Conservation (phyloP, 345 rosid genomes). For the Lepidium sativum region DNA sequence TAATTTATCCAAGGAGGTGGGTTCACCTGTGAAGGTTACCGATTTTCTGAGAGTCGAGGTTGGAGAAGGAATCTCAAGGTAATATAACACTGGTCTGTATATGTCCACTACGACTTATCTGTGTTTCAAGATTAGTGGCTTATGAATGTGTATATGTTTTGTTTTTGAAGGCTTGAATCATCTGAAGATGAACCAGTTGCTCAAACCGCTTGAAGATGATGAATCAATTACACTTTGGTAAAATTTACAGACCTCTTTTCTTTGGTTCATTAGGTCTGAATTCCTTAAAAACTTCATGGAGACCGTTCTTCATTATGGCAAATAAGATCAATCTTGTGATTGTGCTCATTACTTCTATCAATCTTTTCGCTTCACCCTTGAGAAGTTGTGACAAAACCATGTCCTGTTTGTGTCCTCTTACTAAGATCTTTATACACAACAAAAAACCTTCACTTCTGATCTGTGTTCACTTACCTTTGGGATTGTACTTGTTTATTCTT, state of each 20-base stretch:
- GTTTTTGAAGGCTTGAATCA: slow-evolving; percentile 23
- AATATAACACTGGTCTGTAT: background rate
- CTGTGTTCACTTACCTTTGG: background rate
- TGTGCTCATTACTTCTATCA: background rate
- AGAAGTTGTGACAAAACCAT: background rate
- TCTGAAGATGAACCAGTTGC: slow-evolving; percentile 23
- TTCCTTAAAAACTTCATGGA: background rate
- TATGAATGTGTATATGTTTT: background rate
- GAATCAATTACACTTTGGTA: background rate
- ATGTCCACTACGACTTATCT: background rate
- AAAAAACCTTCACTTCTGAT: background rate
- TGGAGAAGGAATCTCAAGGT: slow-evolving; percentile 97
- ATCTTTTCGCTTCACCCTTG: background rate
- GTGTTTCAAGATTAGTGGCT: background rate
- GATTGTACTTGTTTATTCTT: background rate
- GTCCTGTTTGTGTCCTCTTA: background rate
- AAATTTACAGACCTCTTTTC: background rate
- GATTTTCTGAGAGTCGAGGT: slow-evolving; percentile 87
- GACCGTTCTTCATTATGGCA: background rate
- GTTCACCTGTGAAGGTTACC: slow-evolving; percentile 68
- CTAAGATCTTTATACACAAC: background rate
- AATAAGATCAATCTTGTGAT: slow-evolving; percentile 16
- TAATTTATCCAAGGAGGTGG: slow-evolving; percentile 70
- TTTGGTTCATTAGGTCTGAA: background rate
- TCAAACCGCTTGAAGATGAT: slow-evolving; percentile 22